Evolutionary conservation across 108 stramenopile species (phyloP).

Genomic region (Pseudonitzschia pungens): DNA sequence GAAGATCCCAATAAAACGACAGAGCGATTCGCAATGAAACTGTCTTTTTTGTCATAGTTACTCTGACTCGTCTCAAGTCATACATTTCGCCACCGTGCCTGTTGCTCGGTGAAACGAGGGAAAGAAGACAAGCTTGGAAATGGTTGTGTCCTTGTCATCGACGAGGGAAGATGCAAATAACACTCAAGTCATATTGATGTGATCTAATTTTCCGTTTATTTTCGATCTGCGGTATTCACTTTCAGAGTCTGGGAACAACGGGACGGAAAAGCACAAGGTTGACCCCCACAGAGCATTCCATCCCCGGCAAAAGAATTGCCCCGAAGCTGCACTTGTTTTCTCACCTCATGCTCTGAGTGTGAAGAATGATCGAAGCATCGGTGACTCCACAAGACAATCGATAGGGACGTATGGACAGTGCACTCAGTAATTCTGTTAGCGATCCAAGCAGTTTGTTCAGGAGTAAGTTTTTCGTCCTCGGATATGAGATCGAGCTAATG

Average conservation of each 20-base stretch:
- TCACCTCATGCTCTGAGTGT: too few relatives aligned
- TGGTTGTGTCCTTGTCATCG: slow-evolving; percentile 1
- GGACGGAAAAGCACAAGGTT: too few relatives aligned
- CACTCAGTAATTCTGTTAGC: not conserved
- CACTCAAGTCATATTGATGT: too few relatives aligned
- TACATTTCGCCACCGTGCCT: not conserved
- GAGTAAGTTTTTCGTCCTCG: not conserved
- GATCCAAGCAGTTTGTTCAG: not conserved
- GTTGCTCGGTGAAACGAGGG: not conserved
- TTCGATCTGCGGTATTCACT: not conserved
- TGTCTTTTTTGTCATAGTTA: slow-evolving; percentile 60
- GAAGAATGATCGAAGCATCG: not conserved
- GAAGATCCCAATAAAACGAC: slow-evolving; percentile 37
- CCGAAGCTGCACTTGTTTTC: too few relatives aligned
- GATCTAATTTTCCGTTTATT: too few relatives aligned
- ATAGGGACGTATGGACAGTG: not conserved
- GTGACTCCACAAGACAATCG: not conserved
- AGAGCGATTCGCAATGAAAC: slow-evolving; percentile 40
- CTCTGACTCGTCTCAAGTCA: slow-evolving; percentile 41
- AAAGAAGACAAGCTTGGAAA: not conserved
- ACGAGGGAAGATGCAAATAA: not conserved
- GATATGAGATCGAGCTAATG: not conserved
- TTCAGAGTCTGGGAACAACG: not conserved
- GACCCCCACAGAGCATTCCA: not conserved
- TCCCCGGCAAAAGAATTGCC: not conserved